phyloP scores from a whole-genome alignment of 352 stramenopile species.

The Pythium dissotocum region DNA sequence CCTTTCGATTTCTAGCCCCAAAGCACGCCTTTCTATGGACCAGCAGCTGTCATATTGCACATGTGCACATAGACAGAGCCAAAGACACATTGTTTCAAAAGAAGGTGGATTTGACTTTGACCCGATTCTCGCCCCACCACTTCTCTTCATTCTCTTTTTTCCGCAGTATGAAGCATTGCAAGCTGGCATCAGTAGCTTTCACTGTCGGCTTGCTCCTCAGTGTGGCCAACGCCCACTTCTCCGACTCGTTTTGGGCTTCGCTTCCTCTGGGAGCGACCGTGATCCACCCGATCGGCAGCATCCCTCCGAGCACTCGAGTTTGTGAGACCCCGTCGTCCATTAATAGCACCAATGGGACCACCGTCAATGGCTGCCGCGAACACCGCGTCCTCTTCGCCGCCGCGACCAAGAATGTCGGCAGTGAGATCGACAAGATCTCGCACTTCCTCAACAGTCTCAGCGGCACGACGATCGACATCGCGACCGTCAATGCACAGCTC shows the following conservation, averaged over 20 bases:
- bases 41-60: too few relatives aligned
- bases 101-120: too few relatives aligned
- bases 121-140: too few relatives aligned
- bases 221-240: neutral
- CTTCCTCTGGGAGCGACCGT: conserved; percentile 4
- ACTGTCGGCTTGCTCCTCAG: too few relatives aligned
- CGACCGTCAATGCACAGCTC: neutral
- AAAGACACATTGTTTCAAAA: too few relatives aligned
- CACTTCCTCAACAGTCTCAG: neutral
- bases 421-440: neutral
- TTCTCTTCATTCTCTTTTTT: too few relatives aligned
- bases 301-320: neutral
- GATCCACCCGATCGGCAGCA: neutral
- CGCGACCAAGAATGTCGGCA: neutral
- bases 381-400: neutral
- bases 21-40: too few relatives aligned
- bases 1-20: too few relatives aligned
- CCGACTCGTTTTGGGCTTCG: conserved; percentile 9
- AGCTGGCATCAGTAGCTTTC: too few relatives aligned
- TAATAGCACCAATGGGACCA: neutral
- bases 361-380: neutral
- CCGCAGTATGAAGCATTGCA: too few relatives aligned
- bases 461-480: neutral
- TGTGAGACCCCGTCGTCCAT: neutral
- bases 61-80: too few relatives aligned